phyloP scores from a whole-genome alignment of 257 asterid species.

The Ocimum tenuiflorum region DNA sequence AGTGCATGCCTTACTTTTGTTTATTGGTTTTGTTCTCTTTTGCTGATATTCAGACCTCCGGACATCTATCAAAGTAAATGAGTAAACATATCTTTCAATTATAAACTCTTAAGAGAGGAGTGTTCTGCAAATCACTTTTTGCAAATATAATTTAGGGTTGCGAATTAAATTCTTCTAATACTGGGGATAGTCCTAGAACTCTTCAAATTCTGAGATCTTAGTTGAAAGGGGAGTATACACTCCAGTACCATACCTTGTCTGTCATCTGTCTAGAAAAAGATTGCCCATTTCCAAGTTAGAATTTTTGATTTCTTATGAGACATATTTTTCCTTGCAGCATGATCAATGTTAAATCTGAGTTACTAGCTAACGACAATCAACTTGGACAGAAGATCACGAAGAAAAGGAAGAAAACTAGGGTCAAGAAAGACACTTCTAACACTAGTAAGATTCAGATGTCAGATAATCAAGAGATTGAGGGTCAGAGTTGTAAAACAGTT shows the following conservation, averaged over 20 bases:
- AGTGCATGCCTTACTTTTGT: conserved; percentile 7
- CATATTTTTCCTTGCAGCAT: conserved; percentile 24
- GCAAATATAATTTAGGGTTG: background rate
- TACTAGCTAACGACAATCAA: conserved; percentile 28
- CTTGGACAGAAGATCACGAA: conserved; percentile 33
- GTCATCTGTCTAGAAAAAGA: background rate
- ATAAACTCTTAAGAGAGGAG: background rate
- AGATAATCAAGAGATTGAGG: conserved; percentile 29
- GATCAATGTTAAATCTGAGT: conserved; percentile 19
- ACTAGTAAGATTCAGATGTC: conserved; percentile 12
- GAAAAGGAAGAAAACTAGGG: conserved; percentile 40
- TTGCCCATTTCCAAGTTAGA: no score
- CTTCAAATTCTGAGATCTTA: background rate
- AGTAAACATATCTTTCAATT: background rate
- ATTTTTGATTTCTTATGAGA: background rate
- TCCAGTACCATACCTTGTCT: background rate
- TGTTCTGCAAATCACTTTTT: background rate
- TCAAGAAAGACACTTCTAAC: conserved; percentile 12
- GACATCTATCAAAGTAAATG: background rate
- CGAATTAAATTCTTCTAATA: background rate
- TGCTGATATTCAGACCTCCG: background rate
- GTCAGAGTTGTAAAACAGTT: conserved; percentile 14
- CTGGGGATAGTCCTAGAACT: background rate
- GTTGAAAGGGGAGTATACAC: background rate
- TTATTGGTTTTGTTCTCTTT: conserved; percentile 3